Conservation (phyloP, 371 early-diverging fungal genomes). For the Coemansia sp. region DNA sequence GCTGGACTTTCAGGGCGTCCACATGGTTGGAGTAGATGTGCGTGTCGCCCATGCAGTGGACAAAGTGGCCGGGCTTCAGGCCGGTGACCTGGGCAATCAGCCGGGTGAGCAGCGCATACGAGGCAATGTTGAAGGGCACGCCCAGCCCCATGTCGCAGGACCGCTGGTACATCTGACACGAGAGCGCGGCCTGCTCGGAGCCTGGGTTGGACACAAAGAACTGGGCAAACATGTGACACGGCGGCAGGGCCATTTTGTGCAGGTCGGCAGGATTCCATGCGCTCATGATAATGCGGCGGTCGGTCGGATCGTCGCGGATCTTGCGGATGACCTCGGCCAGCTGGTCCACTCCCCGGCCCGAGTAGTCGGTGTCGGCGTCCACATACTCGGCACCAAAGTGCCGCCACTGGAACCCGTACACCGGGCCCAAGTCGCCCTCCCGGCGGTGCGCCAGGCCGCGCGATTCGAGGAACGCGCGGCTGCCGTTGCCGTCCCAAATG, state of each 20-base stretch:
- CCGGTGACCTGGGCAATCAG: constrained; percentile 94
- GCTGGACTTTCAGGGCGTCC: constrained; percentile 83
- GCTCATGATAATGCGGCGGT: constrained; percentile 90
- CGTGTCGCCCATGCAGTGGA: constrained; percentile 97
- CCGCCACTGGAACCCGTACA: constrained; percentile 99
- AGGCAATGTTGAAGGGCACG: constrained; percentile 99
- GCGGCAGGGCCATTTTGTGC: constrained; percentile 89
- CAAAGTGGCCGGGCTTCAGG: constrained; percentile 86
- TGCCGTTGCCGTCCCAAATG: constrained; percentile 99
- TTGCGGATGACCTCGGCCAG: constrained; percentile 87
- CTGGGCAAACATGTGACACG: constrained; percentile 96
- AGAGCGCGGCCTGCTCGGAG: constrained; percentile 58
- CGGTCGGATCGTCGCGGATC: constrained; percentile 81
- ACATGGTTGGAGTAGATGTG: constrained; percentile 97
- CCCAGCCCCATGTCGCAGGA: constrained; percentile 99
- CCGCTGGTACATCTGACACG: constrained; percentile 97
- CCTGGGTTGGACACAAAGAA: constrained; percentile 80
- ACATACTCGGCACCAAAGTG: constrained; percentile 98
- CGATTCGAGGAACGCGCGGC: constrained; percentile 87
- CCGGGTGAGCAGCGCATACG: constrained; percentile 93
- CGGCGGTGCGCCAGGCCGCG: constrained; percentile 77
- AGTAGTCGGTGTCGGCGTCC: constrained; percentile 87
- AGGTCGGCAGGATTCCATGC: constrained; percentile 99
- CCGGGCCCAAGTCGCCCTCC: constrained; percentile 97
- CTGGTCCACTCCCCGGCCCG: constrained; percentile 96